Evolutionary conservation across 108 stramenopile genomes (phyloP).

Genomic region (Cylindrotheca fusiformis): DNA sequence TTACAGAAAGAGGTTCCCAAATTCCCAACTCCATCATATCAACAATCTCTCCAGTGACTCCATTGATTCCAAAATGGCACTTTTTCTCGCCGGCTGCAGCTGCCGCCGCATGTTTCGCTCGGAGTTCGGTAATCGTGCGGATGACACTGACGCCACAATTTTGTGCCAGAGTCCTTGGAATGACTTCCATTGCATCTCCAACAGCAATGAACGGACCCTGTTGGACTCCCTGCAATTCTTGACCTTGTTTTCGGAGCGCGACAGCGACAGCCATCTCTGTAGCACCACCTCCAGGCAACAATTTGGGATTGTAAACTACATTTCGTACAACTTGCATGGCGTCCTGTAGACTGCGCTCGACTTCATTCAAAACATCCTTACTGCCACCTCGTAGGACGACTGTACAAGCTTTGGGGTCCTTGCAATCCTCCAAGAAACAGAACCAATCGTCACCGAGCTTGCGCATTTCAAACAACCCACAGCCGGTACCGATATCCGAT

Average conservation of each 20-base stretch:
- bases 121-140: constrained; percentile 93
- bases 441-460: constrained; percentile 99
- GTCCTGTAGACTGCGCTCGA: constrained; percentile 98
- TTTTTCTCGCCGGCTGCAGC: constrained; percentile 51
- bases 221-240: constrained; percentile 80
- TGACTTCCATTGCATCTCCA: constrained; percentile 98
- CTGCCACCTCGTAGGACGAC: constrained; percentile 96
- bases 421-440: constrained; percentile 96
- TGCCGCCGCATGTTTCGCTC: constrained; percentile 93
- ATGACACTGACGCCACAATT: constrained; percentile 99
- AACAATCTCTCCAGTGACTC: constrained; percentile 91
- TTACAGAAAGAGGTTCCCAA: constrained; percentile 99
- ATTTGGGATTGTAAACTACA: constrained; percentile 94
- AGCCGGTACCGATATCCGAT: constrained; percentile 95
- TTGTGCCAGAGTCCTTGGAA: constrained; percentile 97
- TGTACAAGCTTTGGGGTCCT: constrained; percentile 99
- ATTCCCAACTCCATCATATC: constrained; percentile 97
- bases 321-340: constrained; percentile 99
- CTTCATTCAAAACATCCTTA: constrained; percentile 99
- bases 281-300: constrained; percentile 98
- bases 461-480: constrained; percentile 99
- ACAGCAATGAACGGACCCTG: constrained; percentile 97
- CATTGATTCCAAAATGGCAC: constrained; percentile 95
- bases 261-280: constrained; percentile 98
- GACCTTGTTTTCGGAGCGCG: constrained; percentile 78